Conservation (phyloP, 2,329 filamentous ascomycete genomes). For the Stemphylium vesicarium region DNA sequence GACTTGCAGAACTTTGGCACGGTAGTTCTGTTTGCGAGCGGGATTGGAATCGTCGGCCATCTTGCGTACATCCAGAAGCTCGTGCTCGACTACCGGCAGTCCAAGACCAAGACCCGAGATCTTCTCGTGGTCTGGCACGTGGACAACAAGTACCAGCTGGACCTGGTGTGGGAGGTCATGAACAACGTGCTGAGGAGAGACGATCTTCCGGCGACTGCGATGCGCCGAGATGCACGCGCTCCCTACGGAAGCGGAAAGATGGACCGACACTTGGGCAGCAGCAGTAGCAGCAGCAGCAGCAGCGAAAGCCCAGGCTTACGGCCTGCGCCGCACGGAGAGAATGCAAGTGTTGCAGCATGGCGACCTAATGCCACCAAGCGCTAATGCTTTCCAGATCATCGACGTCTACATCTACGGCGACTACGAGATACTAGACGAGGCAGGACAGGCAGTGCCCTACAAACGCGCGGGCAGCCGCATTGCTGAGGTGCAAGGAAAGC, state of each 20-base stretch:
- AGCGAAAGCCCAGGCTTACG: slow-evolving; percentile 6
- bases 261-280: slow-evolving; percentile 1
- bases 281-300: too few species aligned
- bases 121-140: slow-evolving; percentile 21
- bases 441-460: slow-evolving; percentile 4
- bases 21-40: slow-evolving; percentile 22
- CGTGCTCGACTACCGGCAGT: slow-evolving; percentile 10
- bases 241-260: not conserved
- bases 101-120: slow-evolving; percentile 17
- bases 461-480: slow-evolving; percentile 7
- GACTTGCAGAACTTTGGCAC: slow-evolving; percentile 21
- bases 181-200: slow-evolving; percentile 8
- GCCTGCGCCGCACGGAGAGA: slow-evolving; percentile 11
- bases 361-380: not conserved
- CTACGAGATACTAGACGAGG: slow-evolving; percentile 11
- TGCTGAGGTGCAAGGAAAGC: slow-evolving; percentile 13
- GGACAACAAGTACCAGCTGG: slow-evolving; percentile 11
- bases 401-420: slow-evolving; percentile 20
- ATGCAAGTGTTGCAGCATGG: slow-evolving; percentile 9
- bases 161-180: slow-evolving; percentile 15
- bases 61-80: slow-evolving; percentile 19
- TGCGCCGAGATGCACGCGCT: not conserved
- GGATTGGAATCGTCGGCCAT: slow-evolving; percentile 21
- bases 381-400: slow-evolving; percentile 17
- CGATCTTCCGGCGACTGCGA: slow-evolving; percentile 1